Evolutionary conservation across 1,139 yeast genomes (phyloP).

Genomic region (Candida neerlandica): DNA sequence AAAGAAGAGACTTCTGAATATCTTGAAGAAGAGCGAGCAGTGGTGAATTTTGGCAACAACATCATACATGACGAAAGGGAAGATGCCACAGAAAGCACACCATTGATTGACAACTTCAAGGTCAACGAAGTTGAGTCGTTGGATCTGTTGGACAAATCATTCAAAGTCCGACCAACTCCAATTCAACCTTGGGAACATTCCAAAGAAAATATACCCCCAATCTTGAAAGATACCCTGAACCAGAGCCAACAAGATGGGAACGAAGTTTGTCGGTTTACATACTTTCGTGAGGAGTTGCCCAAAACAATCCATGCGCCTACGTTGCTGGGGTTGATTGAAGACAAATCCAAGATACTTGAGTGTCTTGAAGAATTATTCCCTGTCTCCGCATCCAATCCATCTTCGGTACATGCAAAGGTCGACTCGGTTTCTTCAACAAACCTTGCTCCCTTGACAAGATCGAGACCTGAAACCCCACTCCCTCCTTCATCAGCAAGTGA

Average conservation of each 20-base stretch:
- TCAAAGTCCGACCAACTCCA: slow-evolving; percentile 71
- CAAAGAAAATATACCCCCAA: slow-evolving; percentile 33
- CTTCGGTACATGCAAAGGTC: slow-evolving; percentile 12
- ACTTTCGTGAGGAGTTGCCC: slow-evolving; percentile 86
- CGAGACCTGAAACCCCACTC: slow-evolving; percentile 20
- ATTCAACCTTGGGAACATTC: slow-evolving; percentile 74
- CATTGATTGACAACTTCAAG: slow-evolving; percentile 39
- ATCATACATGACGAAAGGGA: slow-evolving; percentile 18
- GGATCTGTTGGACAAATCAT: slow-evolving; percentile 42
- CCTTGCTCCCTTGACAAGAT: slow-evolving; percentile 7
- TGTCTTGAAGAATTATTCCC: slow-evolving; percentile 30
- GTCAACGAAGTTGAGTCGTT: slow-evolving; percentile 68
- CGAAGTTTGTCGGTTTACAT: slow-evolving; percentile 68
- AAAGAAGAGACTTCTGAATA: slow-evolving; percentile 53
- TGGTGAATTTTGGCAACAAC: slow-evolving; percentile 30
- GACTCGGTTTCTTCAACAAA: slow-evolving; percentile 9
- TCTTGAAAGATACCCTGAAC: slow-evolving; percentile 23
- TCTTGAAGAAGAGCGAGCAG: slow-evolving; percentile 14
- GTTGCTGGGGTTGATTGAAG: slow-evolving; percentile 68
- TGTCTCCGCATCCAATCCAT: slow-evolving; percentile 23
- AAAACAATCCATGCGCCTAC: slow-evolving; percentile 90
- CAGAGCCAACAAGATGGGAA: slow-evolving; percentile 23
- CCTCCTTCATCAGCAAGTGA: slow-evolving; percentile 19
- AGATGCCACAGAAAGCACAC: slow-evolving; percentile 24
- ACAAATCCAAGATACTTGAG: slow-evolving; percentile 9